These are phyloP conservation scores for Solanum virginianum DNA, from an alignment of 257 asterid species.

Conservation along the genomic window DNA sequence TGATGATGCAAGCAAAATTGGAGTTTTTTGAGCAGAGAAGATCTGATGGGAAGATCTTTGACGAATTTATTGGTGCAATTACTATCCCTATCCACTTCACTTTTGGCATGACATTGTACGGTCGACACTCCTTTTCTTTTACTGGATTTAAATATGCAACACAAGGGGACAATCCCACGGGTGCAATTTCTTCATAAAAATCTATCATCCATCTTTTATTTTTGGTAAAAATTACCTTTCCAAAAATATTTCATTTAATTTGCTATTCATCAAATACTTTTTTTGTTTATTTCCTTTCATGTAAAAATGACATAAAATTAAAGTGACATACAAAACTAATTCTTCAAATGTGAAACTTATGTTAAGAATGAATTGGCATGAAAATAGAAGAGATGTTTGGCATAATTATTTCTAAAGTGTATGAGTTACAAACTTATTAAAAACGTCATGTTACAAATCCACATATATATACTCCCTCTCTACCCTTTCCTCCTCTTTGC, in stretches of 20 bases:
- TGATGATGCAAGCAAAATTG: slow-evolving; percentile 70
- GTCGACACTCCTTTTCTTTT: background rate
- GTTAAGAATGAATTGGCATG: background rate
- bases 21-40: slow-evolving; percentile 12
- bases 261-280: too few species aligned
- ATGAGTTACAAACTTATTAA: background rate
- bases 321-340: background rate
- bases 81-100: background rate
- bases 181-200: background rate
- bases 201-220: background rate
- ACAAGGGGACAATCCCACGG: background rate
- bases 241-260: background rate
- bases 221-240: background rate
- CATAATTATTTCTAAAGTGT: background rate
- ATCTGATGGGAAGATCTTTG: slow-evolving; percentile 56
- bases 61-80: slow-evolving; percentile 48
- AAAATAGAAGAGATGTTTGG: background rate
- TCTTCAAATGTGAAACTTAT: background rate
- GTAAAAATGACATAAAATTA: background rate
- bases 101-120: slow-evolving; percentile 20
- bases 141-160: background rate
- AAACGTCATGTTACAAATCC: background rate
- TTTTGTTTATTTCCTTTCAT: too few species aligned
- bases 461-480: too few species aligned
- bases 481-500: too few species aligned